phyloP scores from a whole-genome alignment of 768 basidiomycete genomes.

The Lentinula detonsa region DNA sequence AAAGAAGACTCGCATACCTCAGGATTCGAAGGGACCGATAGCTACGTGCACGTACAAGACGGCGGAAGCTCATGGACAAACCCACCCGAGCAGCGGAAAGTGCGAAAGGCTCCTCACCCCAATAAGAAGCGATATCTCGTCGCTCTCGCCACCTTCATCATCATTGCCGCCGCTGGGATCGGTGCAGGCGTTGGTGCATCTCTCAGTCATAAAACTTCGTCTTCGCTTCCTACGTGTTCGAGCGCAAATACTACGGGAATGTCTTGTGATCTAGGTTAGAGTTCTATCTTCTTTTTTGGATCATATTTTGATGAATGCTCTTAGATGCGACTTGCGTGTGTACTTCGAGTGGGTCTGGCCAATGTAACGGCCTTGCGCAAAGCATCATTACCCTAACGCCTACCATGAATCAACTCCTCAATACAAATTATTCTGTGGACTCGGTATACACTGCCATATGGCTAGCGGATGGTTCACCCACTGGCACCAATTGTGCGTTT shows the following conservation, averaged over 20 bases:
- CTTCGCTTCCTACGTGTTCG: conserved; percentile 25
- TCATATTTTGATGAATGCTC: conserved; percentile 1
- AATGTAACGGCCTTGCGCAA: conserved; percentile 49
- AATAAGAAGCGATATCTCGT: conserved; percentile 10
- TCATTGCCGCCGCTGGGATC: conserved; percentile 33
- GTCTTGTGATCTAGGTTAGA: conserved; percentile 50
- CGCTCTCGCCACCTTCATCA: conserved; percentile 24
- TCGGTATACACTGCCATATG: conserved; percentile 46
- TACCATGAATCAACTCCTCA: conserved; percentile 39
- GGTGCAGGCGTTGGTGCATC: conserved; percentile 40
- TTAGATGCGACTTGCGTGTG: conserved; percentile 61
- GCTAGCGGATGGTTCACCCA: conserved; percentile 37
- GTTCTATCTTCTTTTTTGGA: background rate
- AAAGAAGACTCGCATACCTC: conserved; percentile 1
- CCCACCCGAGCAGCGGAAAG: background rate
- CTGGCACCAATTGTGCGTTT: conserved; percentile 39
- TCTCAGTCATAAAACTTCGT: conserved; percentile 21
- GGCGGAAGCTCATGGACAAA: background rate
- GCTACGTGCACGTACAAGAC: background rate
- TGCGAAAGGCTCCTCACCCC: background rate
- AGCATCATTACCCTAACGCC: conserved; percentile 45
- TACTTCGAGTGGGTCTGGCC: conserved; percentile 33
- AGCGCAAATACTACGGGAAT: conserved; percentile 37
- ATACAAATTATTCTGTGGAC: conserved; percentile 34
- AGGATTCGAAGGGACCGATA: background rate